These are phyloP conservation scores for Eimeria sp. DNA, from an alignment of 169 alveolate genomes.

Conservation along the genomic window DNA sequence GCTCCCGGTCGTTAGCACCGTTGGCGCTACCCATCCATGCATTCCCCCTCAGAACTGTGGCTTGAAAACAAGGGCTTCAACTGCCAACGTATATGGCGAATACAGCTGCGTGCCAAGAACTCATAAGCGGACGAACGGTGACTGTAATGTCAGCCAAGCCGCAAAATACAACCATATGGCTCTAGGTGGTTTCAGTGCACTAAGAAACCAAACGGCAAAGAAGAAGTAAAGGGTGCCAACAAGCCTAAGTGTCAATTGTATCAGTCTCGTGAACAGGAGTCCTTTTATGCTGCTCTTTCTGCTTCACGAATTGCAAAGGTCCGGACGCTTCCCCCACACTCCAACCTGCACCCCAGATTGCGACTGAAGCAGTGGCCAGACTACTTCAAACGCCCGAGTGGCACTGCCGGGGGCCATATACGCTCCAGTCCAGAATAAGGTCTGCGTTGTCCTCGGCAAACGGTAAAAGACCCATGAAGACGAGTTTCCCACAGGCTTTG, in stretches of 20 bases:
- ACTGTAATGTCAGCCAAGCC: background rate
- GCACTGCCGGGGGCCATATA: conserved; percentile 7
- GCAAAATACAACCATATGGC: background rate
- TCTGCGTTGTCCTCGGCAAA: background rate
- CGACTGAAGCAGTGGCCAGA: background rate
- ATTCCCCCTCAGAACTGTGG: conserved; percentile 83
- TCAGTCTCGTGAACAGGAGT: background rate
- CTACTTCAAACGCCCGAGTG: background rate
- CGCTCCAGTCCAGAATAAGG: background rate
- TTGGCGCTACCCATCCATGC: background rate
- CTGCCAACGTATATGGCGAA: background rate
- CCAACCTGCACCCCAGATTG: background rate
- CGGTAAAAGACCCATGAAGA: background rate
- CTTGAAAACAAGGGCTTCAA: background rate
- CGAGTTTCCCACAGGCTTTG: conserved; percentile 10
- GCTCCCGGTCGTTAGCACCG: background rate
- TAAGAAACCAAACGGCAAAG: background rate
- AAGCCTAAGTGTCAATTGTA: background rate
- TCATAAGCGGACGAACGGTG: background rate
- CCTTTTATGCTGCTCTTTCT: background rate
- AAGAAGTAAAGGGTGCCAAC: background rate
- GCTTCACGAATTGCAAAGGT: background rate
- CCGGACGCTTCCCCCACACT: background rate
- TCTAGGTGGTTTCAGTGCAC: background rate
- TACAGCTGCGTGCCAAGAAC: background rate